Evolutionary conservation across 140 eudicot genomes (phyloP).

Genomic region (Erigeron philadelphicus): DNA sequence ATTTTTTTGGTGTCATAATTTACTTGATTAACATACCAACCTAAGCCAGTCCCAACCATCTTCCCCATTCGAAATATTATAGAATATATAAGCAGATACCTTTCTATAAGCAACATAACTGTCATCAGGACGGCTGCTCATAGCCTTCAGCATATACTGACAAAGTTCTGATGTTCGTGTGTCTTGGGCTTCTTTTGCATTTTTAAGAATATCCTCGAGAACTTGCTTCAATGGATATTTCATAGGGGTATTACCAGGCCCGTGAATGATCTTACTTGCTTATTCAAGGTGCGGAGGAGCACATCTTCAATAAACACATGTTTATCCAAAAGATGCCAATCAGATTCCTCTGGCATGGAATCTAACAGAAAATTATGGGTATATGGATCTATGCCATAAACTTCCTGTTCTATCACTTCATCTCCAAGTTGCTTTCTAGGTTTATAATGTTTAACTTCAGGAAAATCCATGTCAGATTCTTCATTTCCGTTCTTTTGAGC

Average conservation of each 20-base stretch:
- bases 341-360: slow-evolving; percentile 82
- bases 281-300: slow-evolving; percentile 66
- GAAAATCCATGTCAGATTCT: slow-evolving; percentile 96
- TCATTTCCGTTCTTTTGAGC: slow-evolving; percentile 81
- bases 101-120: slow-evolving; percentile 94
- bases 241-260: slow-evolving; percentile 93
- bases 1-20: too few species aligned
- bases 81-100: slow-evolving; percentile 35
- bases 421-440: slow-evolving; percentile 86
- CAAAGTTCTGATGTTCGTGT: slow-evolving; percentile 44
- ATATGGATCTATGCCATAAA: slow-evolving; percentile 94
- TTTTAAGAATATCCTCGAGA: slow-evolving; percentile 51
- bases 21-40: neutral
- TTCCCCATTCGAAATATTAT: neutral
- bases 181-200: slow-evolving; percentile 51
- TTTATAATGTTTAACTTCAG: slow-evolving; percentile 85
- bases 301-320: slow-evolving; percentile 82
- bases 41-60: neutral
- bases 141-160: slow-evolving; percentile 61
- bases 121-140: slow-evolving; percentile 78
- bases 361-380: slow-evolving; percentile 89
- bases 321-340: slow-evolving; percentile 80
- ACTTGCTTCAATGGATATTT: slow-evolving; percentile 66
- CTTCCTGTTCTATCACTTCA: slow-evolving; percentile 96
- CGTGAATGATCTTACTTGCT: slow-evolving; percentile 67